phyloP scores from a whole-genome alignment of 1,284 basidiomycete genomes.

The Paramarasmius palmivorus region DNA sequence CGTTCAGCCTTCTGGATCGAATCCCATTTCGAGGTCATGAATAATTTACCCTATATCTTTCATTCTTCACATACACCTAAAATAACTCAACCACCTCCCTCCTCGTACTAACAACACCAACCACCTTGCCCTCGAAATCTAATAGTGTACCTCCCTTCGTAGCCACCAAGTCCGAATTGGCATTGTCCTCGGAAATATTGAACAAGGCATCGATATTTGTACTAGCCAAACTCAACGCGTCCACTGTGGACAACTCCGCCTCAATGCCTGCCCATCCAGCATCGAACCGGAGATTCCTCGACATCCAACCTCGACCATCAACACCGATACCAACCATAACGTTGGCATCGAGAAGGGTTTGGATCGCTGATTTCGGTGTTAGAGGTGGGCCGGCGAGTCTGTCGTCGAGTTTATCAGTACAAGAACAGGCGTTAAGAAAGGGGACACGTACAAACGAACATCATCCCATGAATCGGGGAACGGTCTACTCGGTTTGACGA shows the following conservation, averaged over 20 bases:
- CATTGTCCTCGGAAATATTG: conserved; percentile 26
- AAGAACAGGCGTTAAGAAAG: conserved; percentile 29
- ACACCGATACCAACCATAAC: conserved; percentile 59
- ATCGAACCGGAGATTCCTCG: conserved; percentile 54
- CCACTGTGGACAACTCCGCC: conserved; percentile 45
- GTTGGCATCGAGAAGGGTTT: conserved; percentile 44
- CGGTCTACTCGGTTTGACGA: conserved; percentile 47
- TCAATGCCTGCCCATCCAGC: conserved; percentile 44
- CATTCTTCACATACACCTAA: no score
- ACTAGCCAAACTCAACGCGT: conserved; percentile 62
- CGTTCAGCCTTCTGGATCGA: no score
- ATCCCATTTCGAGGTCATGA: no score
- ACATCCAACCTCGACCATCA: conserved; percentile 28
- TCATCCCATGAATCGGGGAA: conserved; percentile 55
- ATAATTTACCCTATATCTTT: no score
- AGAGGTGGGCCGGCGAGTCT: conserved; percentile 49
- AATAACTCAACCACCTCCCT: conserved; percentile 47
- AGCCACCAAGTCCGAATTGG: conserved; percentile 59
- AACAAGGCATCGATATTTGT: conserved; percentile 64
- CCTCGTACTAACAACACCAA: conserved; percentile 54
- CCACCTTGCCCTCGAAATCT: conserved; percentile 59
- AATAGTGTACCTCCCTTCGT: conserved; percentile 55
- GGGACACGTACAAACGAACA: conserved; percentile 37
- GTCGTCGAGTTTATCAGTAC: not conserved
- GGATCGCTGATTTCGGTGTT: conserved; percentile 44